These are phyloP conservation scores for Nothophaeocryptopus gaeumannii DNA, from an alignment of 2,329 filamentous ascomycete genomes.

Conservation along the genomic window DNA sequence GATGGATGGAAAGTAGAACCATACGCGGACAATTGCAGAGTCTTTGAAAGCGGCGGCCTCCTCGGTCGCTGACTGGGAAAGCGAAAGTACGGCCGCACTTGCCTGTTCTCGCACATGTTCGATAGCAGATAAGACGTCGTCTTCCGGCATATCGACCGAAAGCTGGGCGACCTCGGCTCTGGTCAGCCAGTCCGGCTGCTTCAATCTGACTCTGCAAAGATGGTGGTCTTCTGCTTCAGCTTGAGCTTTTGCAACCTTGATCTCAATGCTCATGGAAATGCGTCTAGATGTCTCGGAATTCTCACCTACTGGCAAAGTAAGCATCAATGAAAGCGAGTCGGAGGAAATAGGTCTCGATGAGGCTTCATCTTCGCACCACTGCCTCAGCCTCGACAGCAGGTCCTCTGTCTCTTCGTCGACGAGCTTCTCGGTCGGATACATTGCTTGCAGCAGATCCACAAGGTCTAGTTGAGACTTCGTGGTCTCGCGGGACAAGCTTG, in stretches of 20 bases:
- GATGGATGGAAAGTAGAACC: slow-evolving; percentile 64
- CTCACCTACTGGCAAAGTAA: neutral
- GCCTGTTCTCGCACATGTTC: slow-evolving; percentile 45
- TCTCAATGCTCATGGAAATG: slow-evolving; percentile 1
- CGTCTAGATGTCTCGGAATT: neutral
- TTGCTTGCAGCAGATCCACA: slow-evolving; percentile 53
- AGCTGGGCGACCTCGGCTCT: slow-evolving; percentile 47
- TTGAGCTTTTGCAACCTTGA: slow-evolving; percentile 3
- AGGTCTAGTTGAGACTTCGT: slow-evolving; percentile 20
- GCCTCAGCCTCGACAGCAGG: slow-evolving; percentile 7
- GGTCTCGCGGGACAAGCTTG: slow-evolving; percentile 6
- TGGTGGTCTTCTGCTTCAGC: neutral
- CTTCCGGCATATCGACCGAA: slow-evolving; percentile 40
- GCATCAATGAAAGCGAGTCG: slow-evolving; percentile 4
- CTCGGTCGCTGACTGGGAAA: neutral
- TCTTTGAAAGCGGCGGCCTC: neutral
- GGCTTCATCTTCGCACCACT: slow-evolving; percentile 18
- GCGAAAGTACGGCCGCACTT: neutral
- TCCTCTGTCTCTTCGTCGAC: slow-evolving; percentile 22
- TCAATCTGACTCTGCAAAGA: slow-evolving; percentile 41
- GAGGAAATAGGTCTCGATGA: neutral
- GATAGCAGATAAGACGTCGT: slow-evolving; percentile 48
- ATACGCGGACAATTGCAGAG: slow-evolving; percentile 49
- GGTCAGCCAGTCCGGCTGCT: slow-evolving; percentile 54
- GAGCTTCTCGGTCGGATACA: slow-evolving; percentile 45